These are phyloP conservation scores for Noccaea bulbosa DNA, from an alignment of 345 rosid genomes.

Conservation along the genomic window DNA sequence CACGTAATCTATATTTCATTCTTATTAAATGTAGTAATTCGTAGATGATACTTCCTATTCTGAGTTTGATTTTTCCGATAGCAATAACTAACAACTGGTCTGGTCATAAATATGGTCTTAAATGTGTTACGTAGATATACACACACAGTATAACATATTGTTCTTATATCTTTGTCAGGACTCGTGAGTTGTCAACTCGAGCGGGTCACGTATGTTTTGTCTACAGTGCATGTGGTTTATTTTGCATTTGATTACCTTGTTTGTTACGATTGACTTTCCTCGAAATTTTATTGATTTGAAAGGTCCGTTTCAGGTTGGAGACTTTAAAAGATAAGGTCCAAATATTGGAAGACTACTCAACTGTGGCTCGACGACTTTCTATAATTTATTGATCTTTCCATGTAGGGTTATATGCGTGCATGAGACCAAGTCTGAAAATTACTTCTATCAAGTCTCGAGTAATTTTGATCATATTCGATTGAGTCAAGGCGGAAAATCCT, in stretches of 20 bases:
- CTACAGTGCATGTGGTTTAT: slow-evolving; percentile 10
- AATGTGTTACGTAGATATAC: background rate
- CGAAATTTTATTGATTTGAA: background rate
- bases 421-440: background rate
- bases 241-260: background rate
- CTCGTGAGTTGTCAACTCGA: slow-evolving; percentile 10
- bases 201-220: slow-evolving; percentile 12
- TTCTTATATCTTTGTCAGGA: background rate
- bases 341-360: background rate
- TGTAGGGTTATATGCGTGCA: background rate
- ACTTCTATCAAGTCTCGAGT: background rate
- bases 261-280: background rate
- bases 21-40: slow-evolving; percentile 1
- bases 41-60: background rate
- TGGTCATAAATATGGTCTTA: background rate
- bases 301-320: background rate
- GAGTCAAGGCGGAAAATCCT: background rate
- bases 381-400: slow-evolving; percentile 10
- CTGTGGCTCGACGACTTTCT: slow-evolving; percentile 4
- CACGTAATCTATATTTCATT: background rate
- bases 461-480: background rate
- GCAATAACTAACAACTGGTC: background rate
- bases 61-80: slow-evolving; percentile 6
- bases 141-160: background rate
- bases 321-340: slow-evolving; percentile 1